Evolutionary conservation across 2,329 filamentous ascomycete species (phyloP), one percentile per base, ranked within the genome.

Genomic region (Verticillium tricorpus): DNA sequence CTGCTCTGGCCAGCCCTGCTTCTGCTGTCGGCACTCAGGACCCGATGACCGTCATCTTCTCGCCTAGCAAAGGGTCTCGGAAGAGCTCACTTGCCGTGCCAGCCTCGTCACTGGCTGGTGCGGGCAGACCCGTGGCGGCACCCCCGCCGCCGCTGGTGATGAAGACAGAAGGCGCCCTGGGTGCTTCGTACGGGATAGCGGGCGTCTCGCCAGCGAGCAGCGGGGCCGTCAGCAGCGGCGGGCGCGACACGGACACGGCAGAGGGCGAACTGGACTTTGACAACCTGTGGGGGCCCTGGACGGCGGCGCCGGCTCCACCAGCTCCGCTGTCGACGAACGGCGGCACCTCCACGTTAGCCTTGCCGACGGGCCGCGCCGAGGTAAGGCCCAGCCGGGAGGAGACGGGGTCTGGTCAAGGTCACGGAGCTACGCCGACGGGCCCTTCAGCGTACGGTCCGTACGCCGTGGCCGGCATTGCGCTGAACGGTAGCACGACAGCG

Each of bases 261-360:
- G 74, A 78, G 12, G 65, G 69, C 5, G 74, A 75, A 60, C 71
- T 77, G 56, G 71, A 76, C 52, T 75, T 78, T 58, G 74, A 77
- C 52, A 70, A 66, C 59, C 62, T 78, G 31, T 77, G 74, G 74
- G 67, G 69, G 14, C 52, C 52, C 2, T 31, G 54, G 54, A 56
- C 54, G 14, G 19, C 52, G 12, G 52, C 22, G 2, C 25, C 28
- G 25, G 14, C 14, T 68, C 56, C 65, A 17, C 34, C 58, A 59
- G 1, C 11, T 62, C 39, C 45, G 50, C 9, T 25, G 52, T 15
- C 28, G 4, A 50, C 45, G 19, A 50, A 50, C 25, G n/a, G 45
- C 45, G 55, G 55, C 56, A 19, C 19, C 9, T 45, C 54, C n/a
- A 57, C 34, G 34, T 17, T 25, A 5, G 1, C n/a, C 9, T 12